phyloP scores from a whole-genome alignment of 2,329 filamentous ascomycete species.

The Colletotrichum brevisporum region DNA sequence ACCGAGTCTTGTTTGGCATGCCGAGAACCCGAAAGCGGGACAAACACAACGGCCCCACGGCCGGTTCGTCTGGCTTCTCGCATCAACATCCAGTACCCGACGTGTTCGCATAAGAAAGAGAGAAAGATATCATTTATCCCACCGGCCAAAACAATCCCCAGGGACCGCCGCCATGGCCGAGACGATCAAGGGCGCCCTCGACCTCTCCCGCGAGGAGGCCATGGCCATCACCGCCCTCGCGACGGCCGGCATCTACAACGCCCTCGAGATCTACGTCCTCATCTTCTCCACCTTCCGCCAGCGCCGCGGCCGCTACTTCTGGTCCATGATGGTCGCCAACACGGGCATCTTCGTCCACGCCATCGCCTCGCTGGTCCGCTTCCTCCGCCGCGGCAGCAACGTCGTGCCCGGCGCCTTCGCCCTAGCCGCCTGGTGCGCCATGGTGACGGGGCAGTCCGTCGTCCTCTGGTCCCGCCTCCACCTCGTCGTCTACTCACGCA shows the following conservation, averaged over 20 bases:
- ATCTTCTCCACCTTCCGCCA: slow-evolving; percentile 46
- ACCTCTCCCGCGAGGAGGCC: slow-evolving; percentile 27
- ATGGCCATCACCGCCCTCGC: slow-evolving; percentile 43
- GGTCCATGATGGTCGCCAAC: slow-evolving; percentile 47
- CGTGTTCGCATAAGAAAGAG: too few relatives aligned
- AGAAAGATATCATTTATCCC: not conserved
- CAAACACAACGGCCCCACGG: too few relatives aligned
- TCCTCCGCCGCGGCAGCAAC: slow-evolving; percentile 55
- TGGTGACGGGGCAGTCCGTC: slow-evolving; percentile 65
- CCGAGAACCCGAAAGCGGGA: too few relatives aligned
- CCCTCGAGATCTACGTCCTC: slow-evolving; percentile 45
- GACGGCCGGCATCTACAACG: slow-evolving; percentile 44
- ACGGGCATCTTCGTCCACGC: slow-evolving; percentile 65
- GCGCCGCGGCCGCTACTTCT: slow-evolving; percentile 48
- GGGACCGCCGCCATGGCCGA: slow-evolving; percentile 10
- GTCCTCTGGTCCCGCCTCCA: slow-evolving; percentile 64
- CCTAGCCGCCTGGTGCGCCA: slow-evolving; percentile 60
- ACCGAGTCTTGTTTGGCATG: too few relatives aligned
- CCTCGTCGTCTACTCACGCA: slow-evolving; percentile 59
- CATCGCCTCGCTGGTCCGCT: slow-evolving; percentile 66
- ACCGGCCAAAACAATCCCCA: not conserved
- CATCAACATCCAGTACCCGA: too few relatives aligned
- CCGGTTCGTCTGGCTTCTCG: too few relatives aligned
- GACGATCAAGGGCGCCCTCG: slow-evolving; percentile 18
- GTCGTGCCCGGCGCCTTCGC: slow-evolving; percentile 50